Conservation (phyloP, 768 basidiomycete genomes). For the Tylopilus plumbeoviolaceoides region DNA sequence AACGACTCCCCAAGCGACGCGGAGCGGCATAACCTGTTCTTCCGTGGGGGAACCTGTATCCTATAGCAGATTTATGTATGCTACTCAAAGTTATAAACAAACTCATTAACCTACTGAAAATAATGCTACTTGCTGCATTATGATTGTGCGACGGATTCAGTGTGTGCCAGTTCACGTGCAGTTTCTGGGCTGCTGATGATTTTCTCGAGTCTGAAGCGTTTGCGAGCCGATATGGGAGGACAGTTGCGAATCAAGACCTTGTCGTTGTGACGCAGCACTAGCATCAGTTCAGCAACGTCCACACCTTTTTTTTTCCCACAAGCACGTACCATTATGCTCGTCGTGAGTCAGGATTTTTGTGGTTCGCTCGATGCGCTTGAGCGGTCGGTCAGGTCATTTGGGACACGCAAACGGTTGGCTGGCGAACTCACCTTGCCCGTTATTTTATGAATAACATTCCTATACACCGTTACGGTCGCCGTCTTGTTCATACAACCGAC, state of each 20-base stretch:
- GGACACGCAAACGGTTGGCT: background rate
- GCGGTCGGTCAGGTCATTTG: background rate
- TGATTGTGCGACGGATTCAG: background rate
- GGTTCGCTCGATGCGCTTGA: conserved; percentile 65
- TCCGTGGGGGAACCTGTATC: background rate
- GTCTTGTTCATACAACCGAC: conserved; percentile 83
- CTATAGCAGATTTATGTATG: background rate
- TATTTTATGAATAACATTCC: conserved; percentile 64
- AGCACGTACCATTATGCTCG: conserved; percentile 57
- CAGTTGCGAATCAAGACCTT: conserved; percentile 77
- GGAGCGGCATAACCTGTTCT: background rate
- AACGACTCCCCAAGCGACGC: background rate
- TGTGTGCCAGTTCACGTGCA: conserved; percentile 43
- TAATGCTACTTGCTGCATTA: background rate
- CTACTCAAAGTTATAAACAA: background rate
- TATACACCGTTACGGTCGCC: conserved; percentile 76
- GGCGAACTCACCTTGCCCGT: conserved; percentile 65
- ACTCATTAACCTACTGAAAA: background rate
- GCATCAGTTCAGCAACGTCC: conserved; percentile 6
- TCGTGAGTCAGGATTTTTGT: conserved; percentile 82
- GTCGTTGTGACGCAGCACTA: conserved; percentile 67
- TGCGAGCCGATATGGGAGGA: conserved; percentile 73
- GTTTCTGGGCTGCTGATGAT: conserved; percentile 66
- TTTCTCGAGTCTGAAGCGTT: conserved; percentile 69
- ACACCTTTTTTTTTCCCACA: background rate